phyloP scores from a whole-genome alignment of 805 yeast genomes.

The Brettanomyces bruxellensis region DNA sequence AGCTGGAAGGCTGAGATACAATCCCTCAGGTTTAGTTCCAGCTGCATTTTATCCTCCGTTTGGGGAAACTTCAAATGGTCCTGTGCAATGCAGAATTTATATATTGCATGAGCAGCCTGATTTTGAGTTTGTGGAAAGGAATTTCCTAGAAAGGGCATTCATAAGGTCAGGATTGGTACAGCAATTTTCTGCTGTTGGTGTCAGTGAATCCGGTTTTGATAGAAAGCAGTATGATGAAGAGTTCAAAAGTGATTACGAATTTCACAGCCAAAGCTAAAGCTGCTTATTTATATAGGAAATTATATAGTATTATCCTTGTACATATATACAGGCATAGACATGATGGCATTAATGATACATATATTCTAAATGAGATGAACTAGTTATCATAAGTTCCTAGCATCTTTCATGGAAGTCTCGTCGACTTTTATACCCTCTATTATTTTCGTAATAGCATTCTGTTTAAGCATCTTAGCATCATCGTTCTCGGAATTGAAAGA shows the following conservation, averaged over 20 bases:
- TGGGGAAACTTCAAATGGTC: conserved; percentile 1
- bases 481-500: background rate
- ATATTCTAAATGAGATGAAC: background rate
- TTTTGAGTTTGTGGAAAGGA: conserved; percentile 22
- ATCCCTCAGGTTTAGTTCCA: conserved; percentile 5
- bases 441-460: background rate
- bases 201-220: conserved; percentile 13
- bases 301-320: too few relatives aligned
- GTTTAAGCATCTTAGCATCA: background rate
- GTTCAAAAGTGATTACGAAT: conserved; percentile 6
- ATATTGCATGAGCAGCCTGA: conserved; percentile 15
- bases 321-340: too few relatives aligned
- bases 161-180: conserved; percentile 19
- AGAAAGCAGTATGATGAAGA: conserved; percentile 4
- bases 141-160: conserved; percentile 21
- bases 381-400: background rate
- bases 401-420: too few relatives aligned
- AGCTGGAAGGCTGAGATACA: conserved; percentile 19
- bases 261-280: too few relatives aligned
- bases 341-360: background rate
- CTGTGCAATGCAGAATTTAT: conserved; percentile 5
- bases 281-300: too few relatives aligned
- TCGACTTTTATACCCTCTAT: background rate
- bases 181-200: conserved; percentile 15
- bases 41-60: conserved; percentile 10